A percentile compares a stretch with the other conserved stretches of the same genome.
Evolutionary conservation across 2,329 filamentous ascomycete species (phyloP).

Genomic region (Zalaria obscura): DNA sequence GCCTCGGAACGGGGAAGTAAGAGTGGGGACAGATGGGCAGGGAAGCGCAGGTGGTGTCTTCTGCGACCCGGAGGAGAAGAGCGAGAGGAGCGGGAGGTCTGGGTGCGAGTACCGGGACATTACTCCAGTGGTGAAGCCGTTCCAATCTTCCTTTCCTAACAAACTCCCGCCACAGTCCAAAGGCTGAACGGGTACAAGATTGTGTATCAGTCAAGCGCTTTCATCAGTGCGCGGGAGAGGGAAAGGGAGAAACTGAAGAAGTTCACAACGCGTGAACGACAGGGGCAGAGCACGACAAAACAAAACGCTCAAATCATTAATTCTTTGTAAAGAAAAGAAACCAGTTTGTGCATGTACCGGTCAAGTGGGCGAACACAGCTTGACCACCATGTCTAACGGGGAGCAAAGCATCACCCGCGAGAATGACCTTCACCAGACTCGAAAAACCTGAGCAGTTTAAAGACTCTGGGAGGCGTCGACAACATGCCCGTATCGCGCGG

Average conservation of each 20-base stretch:
- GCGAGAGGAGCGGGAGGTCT: slow-evolving; percentile 29
- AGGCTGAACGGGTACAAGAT: too few species aligned
- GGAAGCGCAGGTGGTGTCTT: slow-evolving; percentile 18
- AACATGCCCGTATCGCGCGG: slow-evolving; percentile 11
- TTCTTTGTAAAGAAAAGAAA: slow-evolving; percentile 4
- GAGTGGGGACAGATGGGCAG: slow-evolving; percentile 15
- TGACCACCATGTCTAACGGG: slow-evolving; percentile 23
- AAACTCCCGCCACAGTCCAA: neutral
- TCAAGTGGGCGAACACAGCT: slow-evolving; percentile 11
- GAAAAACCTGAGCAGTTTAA: slow-evolving; percentile 20
- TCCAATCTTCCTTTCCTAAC: slow-evolving; percentile 1
- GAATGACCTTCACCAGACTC: slow-evolving; percentile 11
- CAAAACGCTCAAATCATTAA: slow-evolving; percentile 13
- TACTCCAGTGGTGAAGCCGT: slow-evolving; percentile 3
- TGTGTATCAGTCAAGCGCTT: neutral
- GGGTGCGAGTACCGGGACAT: slow-evolving; percentile 19
- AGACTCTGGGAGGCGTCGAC: slow-evolving; percentile 16
- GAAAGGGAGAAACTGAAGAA: slow-evolving; percentile 8
- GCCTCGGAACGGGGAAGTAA: slow-evolving; percentile 16
- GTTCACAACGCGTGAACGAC: slow-evolving; percentile 12
- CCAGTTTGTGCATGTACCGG: slow-evolving; percentile 20
- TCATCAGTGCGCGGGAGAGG: slow-evolving; percentile 10
- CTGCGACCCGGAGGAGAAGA: slow-evolving; percentile 21
- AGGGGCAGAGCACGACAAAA: slow-evolving; percentile 20
- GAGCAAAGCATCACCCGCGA: slow-evolving; percentile 18